Percentiles rank a stretch among this genome's conserved stretches.
phyloP scores from a whole-genome alignment of 129 eudicot genomes.

The Erigeron canadensis region DNA sequence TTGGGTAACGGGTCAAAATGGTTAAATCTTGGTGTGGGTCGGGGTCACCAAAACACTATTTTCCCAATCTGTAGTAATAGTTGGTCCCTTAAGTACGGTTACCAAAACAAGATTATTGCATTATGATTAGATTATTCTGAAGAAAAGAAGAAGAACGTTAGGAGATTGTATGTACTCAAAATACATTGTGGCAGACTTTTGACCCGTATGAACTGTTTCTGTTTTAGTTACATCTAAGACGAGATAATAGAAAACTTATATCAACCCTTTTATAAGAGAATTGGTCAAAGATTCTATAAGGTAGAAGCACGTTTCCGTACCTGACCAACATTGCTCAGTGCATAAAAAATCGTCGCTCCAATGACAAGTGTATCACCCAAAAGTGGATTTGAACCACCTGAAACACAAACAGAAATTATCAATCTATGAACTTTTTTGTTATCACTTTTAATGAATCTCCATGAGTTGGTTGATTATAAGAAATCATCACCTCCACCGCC shows the following conservation, averaged over 20 bases:
- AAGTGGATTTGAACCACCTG: constrained; percentile 87
- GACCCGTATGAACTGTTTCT: neutral
- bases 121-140: neutral
- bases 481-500: constrained; percentile 63
- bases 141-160: neutral
- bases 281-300: neutral
- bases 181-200: neutral
- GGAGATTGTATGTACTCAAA: neutral
- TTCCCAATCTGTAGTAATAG: neutral
- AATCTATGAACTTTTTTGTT: neutral
- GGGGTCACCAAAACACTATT: neutral
- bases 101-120: neutral
- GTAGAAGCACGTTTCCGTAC: constrained; percentile 32
- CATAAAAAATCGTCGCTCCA: constrained; percentile 53
- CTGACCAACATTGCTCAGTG: constrained; percentile 83
- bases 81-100: neutral
- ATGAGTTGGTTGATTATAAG: neutral
- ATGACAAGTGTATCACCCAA: constrained; percentile 77
- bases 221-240: neutral
- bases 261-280: neutral
- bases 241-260: neutral
- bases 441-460: neutral
- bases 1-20: neutral
- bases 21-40: neutral
- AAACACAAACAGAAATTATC: constrained; percentile 18